A percentile compares a stretch with the other conserved stretches of the same genome.
These are phyloP conservation scores for Hypsizygus ulmarius DNA, from an alignment of 1,284 basidiomycete genomes.

Conservation along the genomic window DNA sequence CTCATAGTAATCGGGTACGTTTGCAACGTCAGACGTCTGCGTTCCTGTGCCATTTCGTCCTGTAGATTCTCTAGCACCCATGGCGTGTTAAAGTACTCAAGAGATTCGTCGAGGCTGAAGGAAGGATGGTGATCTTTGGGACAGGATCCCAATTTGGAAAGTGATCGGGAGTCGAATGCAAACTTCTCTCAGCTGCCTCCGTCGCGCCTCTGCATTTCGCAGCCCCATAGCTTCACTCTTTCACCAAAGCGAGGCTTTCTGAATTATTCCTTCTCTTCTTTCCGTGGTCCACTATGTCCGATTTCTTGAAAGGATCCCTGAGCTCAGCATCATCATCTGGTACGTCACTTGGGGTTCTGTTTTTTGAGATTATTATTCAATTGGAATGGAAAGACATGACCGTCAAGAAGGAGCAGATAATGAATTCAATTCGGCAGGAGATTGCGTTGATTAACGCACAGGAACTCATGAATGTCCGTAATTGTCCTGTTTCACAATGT, in stretches of 20 bases:
- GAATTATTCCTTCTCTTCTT: background rate
- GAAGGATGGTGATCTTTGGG: slow-evolving; percentile 1
- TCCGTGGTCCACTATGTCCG: slow-evolving; percentile 37
- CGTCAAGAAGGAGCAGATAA: slow-evolving; percentile 67
- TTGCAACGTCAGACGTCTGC: slow-evolving; percentile 24
- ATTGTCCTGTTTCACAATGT: background rate
- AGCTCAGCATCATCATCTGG: slow-evolving; percentile 31
- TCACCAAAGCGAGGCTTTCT: background rate
- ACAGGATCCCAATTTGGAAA: slow-evolving; percentile 9
- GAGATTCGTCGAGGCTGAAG: background rate
- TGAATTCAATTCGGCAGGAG: slow-evolving; percentile 68
- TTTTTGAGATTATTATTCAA: background rate
- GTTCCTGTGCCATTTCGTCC: slow-evolving; percentile 30
- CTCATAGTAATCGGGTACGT: slow-evolving; percentile 71
- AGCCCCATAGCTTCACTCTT: too few relatives aligned
- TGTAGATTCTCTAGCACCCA: slow-evolving; percentile 73
- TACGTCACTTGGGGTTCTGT: slow-evolving; percentile 16
- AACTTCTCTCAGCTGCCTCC: slow-evolving; percentile 1
- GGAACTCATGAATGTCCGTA: slow-evolving; percentile 73
- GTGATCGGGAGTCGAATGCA: slow-evolving; percentile 13
- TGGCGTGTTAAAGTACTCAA: slow-evolving; percentile 25
- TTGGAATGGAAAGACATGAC: slow-evolving; percentile 43
- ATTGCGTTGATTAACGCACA: slow-evolving; percentile 75
- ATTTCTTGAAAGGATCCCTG: slow-evolving; percentile 44
- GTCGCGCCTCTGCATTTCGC: slow-evolving; percentile 4